These are phyloP conservation scores for Gamsiella multidivaricata DNA, from an alignment of 192 early-diverging fungal genomes.

Conservation along the genomic window DNA sequence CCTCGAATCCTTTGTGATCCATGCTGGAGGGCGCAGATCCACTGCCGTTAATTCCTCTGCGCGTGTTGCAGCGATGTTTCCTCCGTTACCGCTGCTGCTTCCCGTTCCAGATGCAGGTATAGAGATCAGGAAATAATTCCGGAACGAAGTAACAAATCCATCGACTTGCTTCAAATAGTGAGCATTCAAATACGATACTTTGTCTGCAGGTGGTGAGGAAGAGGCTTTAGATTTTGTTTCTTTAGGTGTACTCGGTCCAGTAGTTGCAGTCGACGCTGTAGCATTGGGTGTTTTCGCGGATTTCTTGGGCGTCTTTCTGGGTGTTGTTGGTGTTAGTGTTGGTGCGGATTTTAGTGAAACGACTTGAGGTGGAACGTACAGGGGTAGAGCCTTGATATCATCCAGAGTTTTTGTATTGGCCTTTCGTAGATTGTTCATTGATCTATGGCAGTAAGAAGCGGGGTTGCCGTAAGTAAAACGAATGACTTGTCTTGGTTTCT, in stretches of 20 bases:
- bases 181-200: conserved; percentile 52
- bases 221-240: conserved; percentile 7
- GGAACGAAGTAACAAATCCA: conserved; percentile 60
- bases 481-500: no score
- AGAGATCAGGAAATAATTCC: conserved; percentile 54
- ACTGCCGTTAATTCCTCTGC: background rate
- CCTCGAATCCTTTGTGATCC: conserved; percentile 42
- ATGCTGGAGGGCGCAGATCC: conserved; percentile 15
- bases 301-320: conserved; percentile 21
- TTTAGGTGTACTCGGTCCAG: background rate
- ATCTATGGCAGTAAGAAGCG: conserved; percentile 9
- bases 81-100: background rate
- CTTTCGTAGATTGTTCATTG: conserved; percentile 27
- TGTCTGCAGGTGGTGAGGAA: conserved; percentile 9
- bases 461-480: background rate
- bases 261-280: background rate
- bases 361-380: conserved; percentile 10
- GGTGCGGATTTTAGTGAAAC: conserved; percentile 24
- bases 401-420: conserved; percentile 28
- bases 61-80: conserved; percentile 3
- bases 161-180: conserved; percentile 58
- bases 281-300: background rate
- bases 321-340: conserved; percentile 4
- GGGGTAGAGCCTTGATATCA: conserved; percentile 20
- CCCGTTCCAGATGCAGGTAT: conserved; percentile 8